Percentiles rank a stretch among this genome's conserved stretches.
Evolutionary conservation across 805 yeast genomes (phyloP).

Genomic region (Candida railenensis): DNA sequence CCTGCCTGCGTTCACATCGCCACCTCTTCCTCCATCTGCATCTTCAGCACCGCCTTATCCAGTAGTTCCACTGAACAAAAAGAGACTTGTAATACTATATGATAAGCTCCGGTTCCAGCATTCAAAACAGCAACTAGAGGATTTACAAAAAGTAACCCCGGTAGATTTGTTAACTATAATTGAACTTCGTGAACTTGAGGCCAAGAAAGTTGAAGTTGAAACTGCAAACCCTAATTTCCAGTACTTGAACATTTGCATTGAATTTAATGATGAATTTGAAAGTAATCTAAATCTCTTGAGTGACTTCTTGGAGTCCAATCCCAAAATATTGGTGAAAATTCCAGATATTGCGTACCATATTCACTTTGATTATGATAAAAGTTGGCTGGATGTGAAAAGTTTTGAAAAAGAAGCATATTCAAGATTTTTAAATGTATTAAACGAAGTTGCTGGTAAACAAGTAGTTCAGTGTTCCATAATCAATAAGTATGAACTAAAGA

Average conservation of each 20-base stretch:
- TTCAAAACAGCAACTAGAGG: conserved; percentile 23
- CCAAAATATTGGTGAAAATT: conserved; percentile 13
- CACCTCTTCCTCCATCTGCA: neutral
- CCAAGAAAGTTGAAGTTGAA: neutral
- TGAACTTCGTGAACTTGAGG: conserved; percentile 17
- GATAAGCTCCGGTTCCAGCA: conserved; percentile 28
- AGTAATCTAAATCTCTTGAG: conserved; percentile 18
- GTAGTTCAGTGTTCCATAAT: conserved; percentile 40
- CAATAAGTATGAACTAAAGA: conserved; percentile 32
- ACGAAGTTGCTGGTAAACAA: conserved; percentile 21
- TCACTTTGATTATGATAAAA: conserved; percentile 28
- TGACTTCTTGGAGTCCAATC: conserved; percentile 19
- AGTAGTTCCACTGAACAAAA: conserved; percentile 6
- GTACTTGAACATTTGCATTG: conserved; percentile 27
- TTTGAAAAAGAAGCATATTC: conserved; percentile 24
- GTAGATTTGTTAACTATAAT: neutral
- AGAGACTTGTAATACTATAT: conserved; percentile 18
- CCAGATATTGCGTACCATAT: conserved; percentile 33
- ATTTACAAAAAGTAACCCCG: conserved; percentile 8
- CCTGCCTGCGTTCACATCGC: neutral
- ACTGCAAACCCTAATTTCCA: neutral
- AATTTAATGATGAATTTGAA: conserved; percentile 29
- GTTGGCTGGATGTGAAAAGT: conserved; percentile 27
- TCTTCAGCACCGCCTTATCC: neutral
- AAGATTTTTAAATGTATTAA: conserved; percentile 21